Evolutionary conservation across 2,329 filamentous ascomycete genomes (phyloP), one percentile per base, ranked within the genome.

Genomic region (Colletotrichum aenigma): DNA sequence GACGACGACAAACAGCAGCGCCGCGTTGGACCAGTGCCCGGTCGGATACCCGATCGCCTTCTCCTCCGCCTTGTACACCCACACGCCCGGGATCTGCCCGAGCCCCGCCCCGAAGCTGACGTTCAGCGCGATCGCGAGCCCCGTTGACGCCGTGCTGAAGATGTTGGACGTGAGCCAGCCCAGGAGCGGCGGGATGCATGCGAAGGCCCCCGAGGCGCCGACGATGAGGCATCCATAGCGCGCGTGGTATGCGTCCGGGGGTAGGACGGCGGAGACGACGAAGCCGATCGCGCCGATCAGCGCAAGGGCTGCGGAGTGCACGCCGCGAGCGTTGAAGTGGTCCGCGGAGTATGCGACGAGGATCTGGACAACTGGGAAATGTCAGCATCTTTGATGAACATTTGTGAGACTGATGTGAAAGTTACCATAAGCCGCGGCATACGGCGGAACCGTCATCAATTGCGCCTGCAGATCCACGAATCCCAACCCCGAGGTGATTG

Each of bases 171-270:
- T 92, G 8, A 94, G 85, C 93, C 93, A 94, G n/a, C 92, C 93
- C 2, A 94, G 86, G 75, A 95, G 87, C 0, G 93, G 92, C 0
- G 93, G 93, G 61, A 94, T 93, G 78, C 91, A 93, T 1, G 92
- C 89, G 76, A 95, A 95, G 0, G 93, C 87, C 2, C 94, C 93
- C 3, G 90, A 89, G 2, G 91, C 88, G 1, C 92, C 93, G 52
- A 95, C 86, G 36, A 95, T 93, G 12, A 95, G 88, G 76, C 92
- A 93, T 43, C 91, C 93, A 80, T 95, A 95, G n/a, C 93, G 91
- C 18, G 83, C 81, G 12, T 86, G 78, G 79, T 93, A 94, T 4
- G 90, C 87, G 56, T 90, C 86, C 0, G 91, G 83, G 7, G 67
- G 56, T 2, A 94, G 87, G 3, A 91, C 84, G 2, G 92, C 93